Conservation (phyloP, 2,329 filamentous ascomycete species). For the Penicillium sp. region DNA sequence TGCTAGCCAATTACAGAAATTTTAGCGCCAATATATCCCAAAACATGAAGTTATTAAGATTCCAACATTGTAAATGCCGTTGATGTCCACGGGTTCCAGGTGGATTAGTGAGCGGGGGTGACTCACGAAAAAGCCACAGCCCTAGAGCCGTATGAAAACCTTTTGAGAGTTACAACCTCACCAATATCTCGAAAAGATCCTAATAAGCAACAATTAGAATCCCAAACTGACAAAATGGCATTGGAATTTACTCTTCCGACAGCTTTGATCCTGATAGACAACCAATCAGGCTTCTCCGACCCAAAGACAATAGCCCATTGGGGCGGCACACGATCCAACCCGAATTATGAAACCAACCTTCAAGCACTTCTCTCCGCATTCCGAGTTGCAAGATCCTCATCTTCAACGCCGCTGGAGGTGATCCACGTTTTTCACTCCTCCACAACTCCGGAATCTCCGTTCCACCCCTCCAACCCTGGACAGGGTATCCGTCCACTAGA, state of each 20-base stretch:
- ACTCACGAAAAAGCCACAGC: background rate
- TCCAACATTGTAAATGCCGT: background rate
- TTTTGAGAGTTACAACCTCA: too few species aligned
- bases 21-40: background rate
- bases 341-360: conserved; percentile 47
- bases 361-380: conserved; percentile 39
- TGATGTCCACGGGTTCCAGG: background rate
- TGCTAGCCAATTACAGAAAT: background rate
- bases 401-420: conserved; percentile 31
- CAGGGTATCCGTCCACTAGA: conserved; percentile 31
- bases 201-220: background rate
- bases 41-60: background rate
- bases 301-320: conserved; percentile 35
- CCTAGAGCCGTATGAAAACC: background rate
- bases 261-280: conserved; percentile 51
- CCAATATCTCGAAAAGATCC: too few species aligned
- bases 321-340: conserved; percentile 47
- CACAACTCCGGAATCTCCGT: conserved; percentile 31
- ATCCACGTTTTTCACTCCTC: conserved; percentile 52
- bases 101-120: background rate
- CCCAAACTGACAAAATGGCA: conserved; percentile 13
- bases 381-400: conserved; percentile 27
- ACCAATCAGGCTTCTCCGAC: conserved; percentile 47
- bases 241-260: conserved; percentile 33
- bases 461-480: conserved; percentile 38